Evolutionary conservation across 2,329 filamentous ascomycete genomes (phyloP), one percentile per base, ranked within the genome.

Genomic region (Cercospora brassicicola): DNA sequence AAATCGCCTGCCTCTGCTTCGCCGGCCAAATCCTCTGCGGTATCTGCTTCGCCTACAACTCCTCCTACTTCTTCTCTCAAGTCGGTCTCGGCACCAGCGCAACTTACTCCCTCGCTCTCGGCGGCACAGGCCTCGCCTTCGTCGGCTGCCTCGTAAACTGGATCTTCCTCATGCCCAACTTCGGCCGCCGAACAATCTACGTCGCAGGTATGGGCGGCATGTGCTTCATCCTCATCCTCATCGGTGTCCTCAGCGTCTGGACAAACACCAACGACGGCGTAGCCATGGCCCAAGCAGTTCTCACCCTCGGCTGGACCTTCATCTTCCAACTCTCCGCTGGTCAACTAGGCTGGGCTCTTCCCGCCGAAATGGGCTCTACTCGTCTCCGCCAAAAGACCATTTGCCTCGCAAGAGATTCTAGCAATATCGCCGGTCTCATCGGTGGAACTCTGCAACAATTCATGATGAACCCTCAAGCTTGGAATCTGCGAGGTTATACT

Each of bases 81-180:
- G 78, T 78, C 31, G 79, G 79, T 18, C 71, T 81, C n/a, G 64
- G 70, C 42, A 73, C 67, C 6, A 59, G 70, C 15, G 73, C 74
- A 59, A 66, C 71, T 70, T 75, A 77, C 51, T 73, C 75, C 8
- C 73, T 79, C 6, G 78, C 83, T 0, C 83, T 84, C 67, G 77
- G 78, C 66, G 77, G 70, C 26, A 69, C 78, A 1, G 77, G 67
- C 23, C 66, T 79, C 2, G 78, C 76, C 26, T 76, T 79, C 15
- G 53, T 76, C 26, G 78, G 76, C 10, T 73, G 73, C 1, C 64
- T 79, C 3, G 64, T 77, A 4, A 74, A 78, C 4, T 79, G 78
- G 75, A 73, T 77, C 56, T 67, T 77, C 4, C 65, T 77, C 4
- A 79, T 79, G 71, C 59, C 64, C 42, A 69, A 71, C 20, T 71